Evolutionary conservation across 2,329 filamentous ascomycete genomes (phyloP).

Genomic region (Penicillium rolfsii): DNA sequence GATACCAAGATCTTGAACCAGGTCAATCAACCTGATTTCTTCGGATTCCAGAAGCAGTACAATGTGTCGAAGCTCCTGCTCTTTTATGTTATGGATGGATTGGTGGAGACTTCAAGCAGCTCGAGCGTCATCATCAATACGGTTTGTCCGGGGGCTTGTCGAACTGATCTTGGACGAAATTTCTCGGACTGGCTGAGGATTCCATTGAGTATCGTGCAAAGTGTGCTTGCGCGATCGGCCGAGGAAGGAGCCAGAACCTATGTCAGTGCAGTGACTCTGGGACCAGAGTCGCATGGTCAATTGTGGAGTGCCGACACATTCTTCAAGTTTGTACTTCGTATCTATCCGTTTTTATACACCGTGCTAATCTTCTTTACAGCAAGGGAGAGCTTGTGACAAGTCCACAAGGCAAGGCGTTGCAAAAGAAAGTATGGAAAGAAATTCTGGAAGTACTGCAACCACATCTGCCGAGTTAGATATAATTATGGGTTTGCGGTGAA

Average conservation of each 20-base stretch:
- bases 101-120: background rate
- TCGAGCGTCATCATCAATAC: background rate
- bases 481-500: no score
- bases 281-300: conserved; percentile 7
- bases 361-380: background rate
- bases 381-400: background rate
- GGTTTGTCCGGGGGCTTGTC: background rate
- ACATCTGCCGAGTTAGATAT: background rate
- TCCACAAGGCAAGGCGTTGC: background rate
- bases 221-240: conserved; percentile 2
- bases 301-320: conserved; percentile 8
- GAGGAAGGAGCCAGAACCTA: conserved; percentile 9
- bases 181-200: background rate
- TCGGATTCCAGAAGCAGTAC: background rate
- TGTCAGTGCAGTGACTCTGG: conserved; percentile 8
- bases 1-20: background rate
- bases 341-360: background rate
- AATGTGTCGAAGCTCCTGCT: background rate
- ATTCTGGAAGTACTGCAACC: conserved; percentile 9
- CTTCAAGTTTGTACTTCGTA: background rate
- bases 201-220: background rate
- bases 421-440: conserved; percentile 10
- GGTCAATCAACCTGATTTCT: background rate
- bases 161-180: background rate
- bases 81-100: background rate